Conservation (phyloP, 176 grass and related monocot species). For the Phragmites australis region DNA sequence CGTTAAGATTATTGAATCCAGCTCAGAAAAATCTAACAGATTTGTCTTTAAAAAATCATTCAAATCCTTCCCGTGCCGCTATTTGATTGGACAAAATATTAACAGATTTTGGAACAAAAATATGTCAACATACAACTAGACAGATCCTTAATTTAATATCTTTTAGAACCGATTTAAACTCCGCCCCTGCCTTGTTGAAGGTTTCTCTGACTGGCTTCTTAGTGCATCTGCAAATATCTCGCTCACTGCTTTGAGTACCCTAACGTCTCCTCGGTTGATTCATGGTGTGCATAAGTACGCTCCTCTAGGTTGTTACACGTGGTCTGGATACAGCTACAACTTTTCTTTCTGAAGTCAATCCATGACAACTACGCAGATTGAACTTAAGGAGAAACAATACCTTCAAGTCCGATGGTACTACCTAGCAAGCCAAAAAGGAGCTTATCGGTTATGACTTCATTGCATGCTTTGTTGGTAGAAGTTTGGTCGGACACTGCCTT, state of each 20-base stretch:
- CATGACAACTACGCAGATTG: neutral
- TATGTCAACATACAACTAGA: too few species aligned
- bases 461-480: neutral
- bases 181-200: too few species aligned
- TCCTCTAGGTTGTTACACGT: neutral
- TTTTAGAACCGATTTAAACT: too few species aligned
- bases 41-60: too few species aligned
- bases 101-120: too few species aligned
- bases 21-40: too few species aligned
- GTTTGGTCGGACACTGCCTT: slow-evolving; percentile 31
- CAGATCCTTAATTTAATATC: too few species aligned
- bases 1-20: too few species aligned
- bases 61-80: too few species aligned
- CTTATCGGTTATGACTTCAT: neutral
- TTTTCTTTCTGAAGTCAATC: neutral
- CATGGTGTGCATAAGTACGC: neutral
- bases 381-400: neutral
- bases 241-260: neutral
- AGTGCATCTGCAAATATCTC: neutral
- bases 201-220: neutral
- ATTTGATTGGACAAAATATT: too few species aligned
- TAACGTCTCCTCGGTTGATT: neutral
- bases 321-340: neutral
- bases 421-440: slow-evolving; percentile 24
- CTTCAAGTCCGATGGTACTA: neutral